phyloP scores from a whole-genome alignment of 2,329 filamentous ascomycete genomes.

The Verruconis gallopava region DNA sequence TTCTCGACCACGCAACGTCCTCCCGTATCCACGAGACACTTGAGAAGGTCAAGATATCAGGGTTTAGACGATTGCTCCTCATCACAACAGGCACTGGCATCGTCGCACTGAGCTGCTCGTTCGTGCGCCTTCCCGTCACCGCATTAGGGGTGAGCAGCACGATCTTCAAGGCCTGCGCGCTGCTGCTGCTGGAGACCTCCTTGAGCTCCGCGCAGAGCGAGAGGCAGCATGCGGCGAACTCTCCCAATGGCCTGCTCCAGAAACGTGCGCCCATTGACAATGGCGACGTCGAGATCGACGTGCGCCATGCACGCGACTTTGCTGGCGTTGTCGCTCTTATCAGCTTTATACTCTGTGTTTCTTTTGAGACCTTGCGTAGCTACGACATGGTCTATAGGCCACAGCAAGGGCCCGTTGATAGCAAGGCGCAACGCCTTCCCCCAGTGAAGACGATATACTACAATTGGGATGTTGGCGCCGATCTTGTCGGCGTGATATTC shows the following conservation, averaged over 20 bases:
- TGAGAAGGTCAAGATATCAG: constrained; percentile 16
- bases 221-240: constrained; percentile 1
- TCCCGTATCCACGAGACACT: constrained; percentile 17
- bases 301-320: constrained; percentile 16
- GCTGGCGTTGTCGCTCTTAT: constrained; percentile 7
- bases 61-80: constrained; percentile 20
- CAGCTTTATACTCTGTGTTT: constrained; percentile 3
- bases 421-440: background rate
- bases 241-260: constrained; percentile 5
- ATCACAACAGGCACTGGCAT: constrained; percentile 24
- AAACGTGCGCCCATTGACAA: background rate
- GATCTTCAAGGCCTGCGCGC: constrained; percentile 26
- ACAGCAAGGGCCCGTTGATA: constrained; percentile 4
- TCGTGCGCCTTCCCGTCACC: constrained; percentile 21
- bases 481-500: constrained; percentile 5
- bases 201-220: background rate
- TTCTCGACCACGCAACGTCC: constrained; percentile 11
- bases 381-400: constrained; percentile 5
- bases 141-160: constrained; percentile 30
- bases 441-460: constrained; percentile 1
- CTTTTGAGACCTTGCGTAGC: constrained; percentile 5
- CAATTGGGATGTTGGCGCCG: constrained; percentile 6
- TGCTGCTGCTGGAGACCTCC: constrained; percentile 29
- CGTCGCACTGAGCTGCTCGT: constrained; percentile 22
- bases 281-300: constrained; percentile 5